phyloP scores from a whole-genome alignment of 768 basidiomycete species.

The Cystobasidium ongulense region DNA sequence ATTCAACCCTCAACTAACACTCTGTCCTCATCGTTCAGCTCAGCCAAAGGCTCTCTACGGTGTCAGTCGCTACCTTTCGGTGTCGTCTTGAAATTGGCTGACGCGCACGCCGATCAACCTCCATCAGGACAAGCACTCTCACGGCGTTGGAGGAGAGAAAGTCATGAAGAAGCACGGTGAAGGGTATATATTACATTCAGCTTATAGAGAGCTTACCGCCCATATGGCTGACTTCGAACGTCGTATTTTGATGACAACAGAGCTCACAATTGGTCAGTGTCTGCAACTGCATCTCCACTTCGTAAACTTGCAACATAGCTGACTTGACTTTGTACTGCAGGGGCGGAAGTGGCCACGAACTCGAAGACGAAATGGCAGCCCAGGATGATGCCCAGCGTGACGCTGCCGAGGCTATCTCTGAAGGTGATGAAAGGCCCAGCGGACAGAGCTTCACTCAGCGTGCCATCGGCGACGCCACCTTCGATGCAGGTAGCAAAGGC shows the following conservation, averaged over 20 bases:
- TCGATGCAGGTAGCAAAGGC: background rate
- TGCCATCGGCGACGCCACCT: background rate
- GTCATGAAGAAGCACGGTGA: constrained; percentile 27
- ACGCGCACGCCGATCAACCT: background rate
- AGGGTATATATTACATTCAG: background rate
- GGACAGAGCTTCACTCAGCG: constrained; percentile 9
- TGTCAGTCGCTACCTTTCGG: background rate
- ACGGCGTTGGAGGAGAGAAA: constrained; percentile 18
- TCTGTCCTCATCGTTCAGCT: background rate
- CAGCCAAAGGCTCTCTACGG: constrained; percentile 16
- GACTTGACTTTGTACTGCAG: background rate
- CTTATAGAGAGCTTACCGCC: no score
- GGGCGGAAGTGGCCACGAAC: constrained; percentile 9
- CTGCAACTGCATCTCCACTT: background rate
- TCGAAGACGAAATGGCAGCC: constrained; percentile 21
- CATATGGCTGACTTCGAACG: no score
- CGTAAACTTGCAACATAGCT: background rate
- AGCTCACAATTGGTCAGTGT: constrained; percentile 16
- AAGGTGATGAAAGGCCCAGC: constrained; percentile 14
- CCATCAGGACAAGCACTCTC: constrained; percentile 22
- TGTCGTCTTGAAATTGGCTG: background rate
- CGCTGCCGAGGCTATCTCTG: constrained; percentile 24
- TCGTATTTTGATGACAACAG: background rate
- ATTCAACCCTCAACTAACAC: background rate
- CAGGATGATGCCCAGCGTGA: constrained; percentile 15